phyloP scores from a whole-genome alignment of 2,329 filamentous ascomycete genomes.

The Exophiala dermatitidis region DNA sequence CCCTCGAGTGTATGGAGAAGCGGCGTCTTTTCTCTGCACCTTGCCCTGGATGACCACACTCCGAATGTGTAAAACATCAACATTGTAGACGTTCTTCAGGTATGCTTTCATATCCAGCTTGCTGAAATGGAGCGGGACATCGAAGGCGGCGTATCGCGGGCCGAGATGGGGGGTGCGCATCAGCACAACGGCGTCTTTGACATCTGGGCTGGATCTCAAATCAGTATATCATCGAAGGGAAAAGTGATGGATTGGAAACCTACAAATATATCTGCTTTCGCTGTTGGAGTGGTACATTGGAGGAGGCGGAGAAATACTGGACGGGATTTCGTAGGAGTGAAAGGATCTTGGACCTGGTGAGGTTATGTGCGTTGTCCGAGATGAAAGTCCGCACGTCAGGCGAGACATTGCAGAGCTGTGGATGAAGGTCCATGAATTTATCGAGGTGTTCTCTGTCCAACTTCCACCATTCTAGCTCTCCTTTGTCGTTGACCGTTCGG shows the following conservation, averaged over 20 bases:
- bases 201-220: conserved; percentile 33
- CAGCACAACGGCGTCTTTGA: conserved; percentile 72
- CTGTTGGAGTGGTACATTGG: conserved; percentile 28
- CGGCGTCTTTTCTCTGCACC: conserved; percentile 41
- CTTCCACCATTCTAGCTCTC: conserved; percentile 22
- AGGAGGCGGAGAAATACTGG: conserved; percentile 18
- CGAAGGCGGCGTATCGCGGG: conserved; percentile 78
- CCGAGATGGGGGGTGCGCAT: conserved; percentile 65
- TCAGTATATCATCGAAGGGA: neutral
- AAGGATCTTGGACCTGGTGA: conserved; percentile 5
- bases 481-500: neutral
- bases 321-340: conserved; percentile 19
- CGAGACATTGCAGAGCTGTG: conserved; percentile 10
- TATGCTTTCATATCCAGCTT: conserved; percentile 97
- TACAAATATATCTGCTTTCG: conserved; percentile 44
- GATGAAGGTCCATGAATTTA: conserved; percentile 23
- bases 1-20: conserved; percentile 38
- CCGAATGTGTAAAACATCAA: conserved; percentile 65
- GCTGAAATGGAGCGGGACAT: conserved; percentile 84
- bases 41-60: conserved; percentile 69
- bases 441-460: conserved; percentile 19
- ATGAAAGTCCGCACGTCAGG: conserved; percentile 19
- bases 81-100: conserved; percentile 75
- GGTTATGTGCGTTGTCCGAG: conserved; percentile 1
- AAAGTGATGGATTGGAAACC: conserved; percentile 12